phyloP scores from a whole-genome alignment of 768 basidiomycete genomes.

The Sutorius australiensis region DNA sequence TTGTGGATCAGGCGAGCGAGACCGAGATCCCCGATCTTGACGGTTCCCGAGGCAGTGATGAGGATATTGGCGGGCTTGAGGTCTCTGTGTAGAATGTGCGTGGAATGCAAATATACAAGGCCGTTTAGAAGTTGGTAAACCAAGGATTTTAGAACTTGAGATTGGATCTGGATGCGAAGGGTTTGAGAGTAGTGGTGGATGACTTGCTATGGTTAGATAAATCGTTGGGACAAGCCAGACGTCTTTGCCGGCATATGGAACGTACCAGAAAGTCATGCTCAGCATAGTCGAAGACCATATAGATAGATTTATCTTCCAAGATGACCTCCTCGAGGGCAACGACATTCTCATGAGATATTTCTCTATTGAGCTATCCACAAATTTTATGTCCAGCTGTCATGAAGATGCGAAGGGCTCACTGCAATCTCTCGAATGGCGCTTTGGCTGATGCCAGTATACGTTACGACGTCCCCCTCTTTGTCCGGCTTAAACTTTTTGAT shows the following conservation, averaged over 20 bases:
- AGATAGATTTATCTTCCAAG: conserved; percentile 96
- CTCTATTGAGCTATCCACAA: conserved; percentile 68
- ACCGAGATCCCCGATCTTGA: conserved; percentile 98
- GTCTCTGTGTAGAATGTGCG: conserved; percentile 94
- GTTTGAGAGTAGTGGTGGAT: conserved; percentile 97
- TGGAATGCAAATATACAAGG: conserved; percentile 89
- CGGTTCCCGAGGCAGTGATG: conserved; percentile 80
- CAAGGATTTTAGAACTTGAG: conserved; percentile 84
- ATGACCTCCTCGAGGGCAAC: conserved; percentile 92
- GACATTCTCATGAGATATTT: conserved; percentile 87
- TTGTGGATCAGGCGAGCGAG: conserved; percentile 88
- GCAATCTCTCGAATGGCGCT: conserved; percentile 97
- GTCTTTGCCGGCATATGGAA: not conserved
- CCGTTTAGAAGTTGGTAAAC: conserved; percentile 94
- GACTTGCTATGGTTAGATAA: conserved; percentile 66
- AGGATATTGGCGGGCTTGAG: conserved; percentile 99
- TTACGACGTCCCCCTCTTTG: conserved; percentile 94
- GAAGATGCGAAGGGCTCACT: conserved; percentile 41
- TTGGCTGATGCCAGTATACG: conserved; percentile 97
- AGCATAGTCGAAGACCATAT: conserved; percentile 99
- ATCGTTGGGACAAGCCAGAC: not conserved
- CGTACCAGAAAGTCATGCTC: conserved; percentile 96
- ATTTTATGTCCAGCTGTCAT: conserved; percentile 12
- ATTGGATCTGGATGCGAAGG: conserved; percentile 69
- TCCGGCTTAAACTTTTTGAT: conserved; percentile 99